Evolutionary conservation across 345 rosid species (phyloP).

Genomic region (Lagerstroemia speciosa): DNA sequence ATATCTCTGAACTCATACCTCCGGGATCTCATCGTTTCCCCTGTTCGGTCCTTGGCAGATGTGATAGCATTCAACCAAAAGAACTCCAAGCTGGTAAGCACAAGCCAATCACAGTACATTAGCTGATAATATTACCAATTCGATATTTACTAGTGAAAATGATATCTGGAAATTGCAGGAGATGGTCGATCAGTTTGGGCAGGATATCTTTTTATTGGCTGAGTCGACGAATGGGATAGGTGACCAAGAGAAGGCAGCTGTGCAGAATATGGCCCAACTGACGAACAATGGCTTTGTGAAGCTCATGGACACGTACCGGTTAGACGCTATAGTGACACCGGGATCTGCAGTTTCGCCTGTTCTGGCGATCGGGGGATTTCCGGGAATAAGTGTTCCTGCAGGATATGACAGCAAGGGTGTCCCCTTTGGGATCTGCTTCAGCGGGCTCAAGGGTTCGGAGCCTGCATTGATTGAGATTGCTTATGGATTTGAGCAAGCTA

Average conservation of each 20-base stretch:
- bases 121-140: too few species aligned
- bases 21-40: slow-evolving; percentile 18
- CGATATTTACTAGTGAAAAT: too few species aligned
- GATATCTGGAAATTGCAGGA: slow-evolving; percentile 33
- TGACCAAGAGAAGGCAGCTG: slow-evolving; percentile 23
- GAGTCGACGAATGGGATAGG: slow-evolving; percentile 43
- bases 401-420: slow-evolving; percentile 38
- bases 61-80: slow-evolving; percentile 22
- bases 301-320: slow-evolving; percentile 29
- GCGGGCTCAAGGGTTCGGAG: slow-evolving; percentile 57
- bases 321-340: slow-evolving; percentile 49
- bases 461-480: slow-evolving; percentile 72
- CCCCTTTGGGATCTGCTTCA: slow-evolving; percentile 61
- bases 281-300: slow-evolving; percentile 44
- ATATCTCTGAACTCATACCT: slow-evolving; percentile 20
- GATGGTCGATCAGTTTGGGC: slow-evolving; percentile 36
- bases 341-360: slow-evolving; percentile 18
- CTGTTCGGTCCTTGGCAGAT: slow-evolving; percentile 22
- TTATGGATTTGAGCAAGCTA: slow-evolving; percentile 65
- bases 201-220: slow-evolving; percentile 33
- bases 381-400: slow-evolving; percentile 65
- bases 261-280: slow-evolving; percentile 23
- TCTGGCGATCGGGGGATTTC: slow-evolving; percentile 68
- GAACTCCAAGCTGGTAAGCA: slow-evolving; percentile 18
- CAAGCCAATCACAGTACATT: too few species aligned